Conservation (phyloP, 1,284 basidiomycete genomes). For the Moesziomyces aphidis region DNA sequence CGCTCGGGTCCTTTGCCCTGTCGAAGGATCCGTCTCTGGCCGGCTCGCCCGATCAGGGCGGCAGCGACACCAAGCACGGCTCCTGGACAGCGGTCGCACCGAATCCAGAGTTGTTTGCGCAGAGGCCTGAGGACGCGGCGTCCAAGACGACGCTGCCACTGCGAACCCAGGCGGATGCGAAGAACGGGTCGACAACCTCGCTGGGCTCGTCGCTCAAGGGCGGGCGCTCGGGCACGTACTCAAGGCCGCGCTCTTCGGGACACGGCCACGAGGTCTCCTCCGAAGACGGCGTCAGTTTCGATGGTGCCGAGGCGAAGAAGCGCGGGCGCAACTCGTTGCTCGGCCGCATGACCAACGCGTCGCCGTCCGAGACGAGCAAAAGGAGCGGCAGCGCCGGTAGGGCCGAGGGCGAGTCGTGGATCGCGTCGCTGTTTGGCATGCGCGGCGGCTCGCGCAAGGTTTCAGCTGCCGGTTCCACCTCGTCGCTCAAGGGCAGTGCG, state of each 20-base stretch:
- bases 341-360: slow-evolving; percentile 15
- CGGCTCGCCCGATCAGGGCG: slow-evolving; percentile 19
- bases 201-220: slow-evolving; percentile 22
- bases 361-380: slow-evolving; percentile 18
- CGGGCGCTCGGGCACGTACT: slow-evolving; percentile 16
- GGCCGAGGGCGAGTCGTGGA: slow-evolving; percentile 29
- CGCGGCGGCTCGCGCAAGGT: slow-evolving; percentile 8
- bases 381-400: slow-evolving; percentile 19
- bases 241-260: slow-evolving; percentile 18
- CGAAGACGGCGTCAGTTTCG: slow-evolving; percentile 26
- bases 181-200: slow-evolving; percentile 21
- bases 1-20: slow-evolving; percentile 25
- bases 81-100: slow-evolving; percentile 28
- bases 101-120: slow-evolving; percentile 13
- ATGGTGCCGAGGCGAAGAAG: slow-evolving; percentile 23
- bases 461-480: not conserved
- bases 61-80: slow-evolving; percentile 37
- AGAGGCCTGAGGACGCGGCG: slow-evolving; percentile 4
- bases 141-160: slow-evolving; percentile 5
- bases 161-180: slow-evolving; percentile 9
- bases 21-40: slow-evolving; percentile 16
- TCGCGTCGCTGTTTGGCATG: slow-evolving; percentile 19
- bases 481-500: slow-evolving; percentile 5
- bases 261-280: slow-evolving; percentile 24
- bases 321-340: slow-evolving; percentile 19